phyloP scores from a whole-genome alignment of 441 rosid genomes.

The Populus tomentosa region DNA sequence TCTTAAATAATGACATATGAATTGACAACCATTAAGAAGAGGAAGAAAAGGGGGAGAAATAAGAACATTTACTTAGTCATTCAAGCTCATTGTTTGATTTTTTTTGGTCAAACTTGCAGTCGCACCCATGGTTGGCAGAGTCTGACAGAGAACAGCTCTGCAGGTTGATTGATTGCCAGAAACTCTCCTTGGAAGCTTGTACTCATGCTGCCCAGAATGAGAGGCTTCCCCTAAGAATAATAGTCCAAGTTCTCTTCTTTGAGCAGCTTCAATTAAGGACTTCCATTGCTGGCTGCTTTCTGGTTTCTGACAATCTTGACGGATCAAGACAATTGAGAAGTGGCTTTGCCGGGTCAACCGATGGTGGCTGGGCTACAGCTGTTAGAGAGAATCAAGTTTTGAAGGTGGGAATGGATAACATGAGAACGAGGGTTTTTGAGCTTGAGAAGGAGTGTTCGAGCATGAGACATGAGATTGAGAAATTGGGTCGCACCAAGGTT shows the following conservation, averaged over 20 bases:
- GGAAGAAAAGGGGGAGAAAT: neutral
- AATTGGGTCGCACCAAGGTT: constrained; percentile 57
- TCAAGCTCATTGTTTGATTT: constrained; percentile 11
- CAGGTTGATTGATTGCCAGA: constrained; percentile 90
- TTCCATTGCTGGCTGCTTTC: constrained; percentile 90
- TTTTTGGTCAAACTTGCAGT: constrained; percentile 42
- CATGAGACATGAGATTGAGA: constrained; percentile 95
- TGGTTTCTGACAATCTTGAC: constrained; percentile 90
- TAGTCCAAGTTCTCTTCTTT: constrained; percentile 92
- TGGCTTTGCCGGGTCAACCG: constrained; percentile 60
- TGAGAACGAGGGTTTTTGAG: constrained; percentile 89
- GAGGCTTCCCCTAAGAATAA: constrained; percentile 79
- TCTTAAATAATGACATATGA: neutral
- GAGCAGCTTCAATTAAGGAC: constrained; percentile 99
- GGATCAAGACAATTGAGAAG: constrained; percentile 85
- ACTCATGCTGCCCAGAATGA: constrained; percentile 99
- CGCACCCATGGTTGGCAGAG: constrained; percentile 93
- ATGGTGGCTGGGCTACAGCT: constrained; percentile 93
- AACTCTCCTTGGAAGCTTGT: constrained; percentile 96
- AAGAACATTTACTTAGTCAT: neutral
- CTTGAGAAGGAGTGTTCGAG: constrained; percentile 86
- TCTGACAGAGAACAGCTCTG: constrained; percentile 87
- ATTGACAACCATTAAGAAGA: neutral
- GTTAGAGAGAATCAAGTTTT: constrained; percentile 92
- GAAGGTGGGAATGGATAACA: constrained; percentile 94